Base-by-base conservation (phyloP, 768 basidiomycete genomes). In the Lentinula guzmanii region DNA sequence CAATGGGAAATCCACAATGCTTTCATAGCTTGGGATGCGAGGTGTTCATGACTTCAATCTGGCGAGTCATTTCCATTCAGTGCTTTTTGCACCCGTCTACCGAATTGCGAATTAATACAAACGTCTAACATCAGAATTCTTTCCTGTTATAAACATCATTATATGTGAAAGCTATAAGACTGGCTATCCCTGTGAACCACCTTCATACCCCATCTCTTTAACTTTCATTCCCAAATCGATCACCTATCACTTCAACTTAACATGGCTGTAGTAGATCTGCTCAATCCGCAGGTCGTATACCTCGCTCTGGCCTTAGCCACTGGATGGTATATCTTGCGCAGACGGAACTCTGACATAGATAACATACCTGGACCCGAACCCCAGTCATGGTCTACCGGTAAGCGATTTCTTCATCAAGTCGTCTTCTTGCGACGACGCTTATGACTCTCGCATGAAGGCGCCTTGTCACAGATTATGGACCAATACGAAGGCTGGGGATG, bases 351-450 rank as follows among this genome's bases (percentile, higher is more conserved):
- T 13, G 35, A 28, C 55, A 34, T 42, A 0, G 37, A 37, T 16
- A 57, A 42, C 10, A 41, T 57, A 37, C 37, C 55, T 31, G 55
- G 55, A 6, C 55, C 55, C 5, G 41, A 5, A 24, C 24, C 35
- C n/a, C 35, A 57, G 18, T 57, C 55, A 42, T 57, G 55, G 55
- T 57, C 34, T 34, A 18, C n/a, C 16, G 55, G 55, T 57, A 16
- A 57, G 21, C 21, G 7, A 37, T 4, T 13, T 11, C 15, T 18
- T 5, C 24, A 28, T 13, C 1, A 13, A 5, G 9, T 28, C 41
- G 3, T 43, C 15, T n/a, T 55, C 16, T 5, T n/a, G 7, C 16
- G 46, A 43, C n/a, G 37, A 16, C n/a, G n/a, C 6, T 57, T 6
- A 39, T 28, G 13, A 31, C 5, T 37, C 39, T n/a, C 16, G 21